Base-by-base conservation (phyloP, 768 basidiomycete genomes). In the Mycena epipterygia region DNA sequence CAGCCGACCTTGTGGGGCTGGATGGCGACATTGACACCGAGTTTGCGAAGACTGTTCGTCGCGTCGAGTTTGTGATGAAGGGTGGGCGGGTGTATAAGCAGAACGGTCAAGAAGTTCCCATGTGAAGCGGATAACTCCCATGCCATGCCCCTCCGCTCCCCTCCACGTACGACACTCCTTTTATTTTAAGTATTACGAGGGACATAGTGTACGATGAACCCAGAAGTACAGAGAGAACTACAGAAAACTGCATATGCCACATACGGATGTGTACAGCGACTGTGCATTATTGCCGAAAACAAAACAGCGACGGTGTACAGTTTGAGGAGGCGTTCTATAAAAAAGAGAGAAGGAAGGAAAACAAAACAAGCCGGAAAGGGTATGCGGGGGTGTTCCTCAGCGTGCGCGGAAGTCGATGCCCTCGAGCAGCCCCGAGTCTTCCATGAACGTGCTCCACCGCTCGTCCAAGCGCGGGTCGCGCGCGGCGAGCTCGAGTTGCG, bases 361-460 rank as follows among this genome's bases (percentile, higher is more conserved):
- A n/a, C 5, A 27, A 48, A 27, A 32, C 11, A 11, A 12, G 6
- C 6, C 17, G 29, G 29, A 21, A 1, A 2, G 13, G 29, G 29
- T 32, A 16, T 8, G 37, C 16, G 37, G 37, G 37, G 37, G 37
- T 8, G 37, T 8, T 16, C 2, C 59, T 71, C 48, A 68, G 46
- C 70, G 57, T 5, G 68, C 63, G 23, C 73, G 71, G 44, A 75
- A 77, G 52, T 77, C 67, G 12, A 77, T 71, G n/a, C 76, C 82
- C 29, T 81, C 82, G 62, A 82, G 64, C 13, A 82, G 59, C 1
- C 89, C 87, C 11, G 86, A 87, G 63, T 90, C 87, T 25, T 87
- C 86, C 88, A 91, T 88, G 73, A 91, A 90, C 32, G 86, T 86
- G 63, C 85, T 85, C 90, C 90, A 91, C 27, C 88, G 81, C 74